Percentiles rank a stretch among this genome's conserved stretches.
phyloP scores from a whole-genome alignment of 2,329 filamentous ascomycete species.

The Botrytis aclada region DNA sequence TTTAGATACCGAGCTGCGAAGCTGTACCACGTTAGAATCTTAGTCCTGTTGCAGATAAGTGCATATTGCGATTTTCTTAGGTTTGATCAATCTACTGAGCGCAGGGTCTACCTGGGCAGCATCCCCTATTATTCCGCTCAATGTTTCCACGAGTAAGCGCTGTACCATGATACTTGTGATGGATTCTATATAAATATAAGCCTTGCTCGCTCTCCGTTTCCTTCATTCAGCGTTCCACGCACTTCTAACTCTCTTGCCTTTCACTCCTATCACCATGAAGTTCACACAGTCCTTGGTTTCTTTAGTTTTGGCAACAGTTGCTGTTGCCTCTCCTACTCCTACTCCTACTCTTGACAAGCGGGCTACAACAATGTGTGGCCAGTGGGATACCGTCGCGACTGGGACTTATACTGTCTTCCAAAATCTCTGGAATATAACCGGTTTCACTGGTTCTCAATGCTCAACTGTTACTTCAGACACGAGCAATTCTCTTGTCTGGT shows the following conservation, averaged over 20 bases:
- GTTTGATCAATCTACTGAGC: background rate
- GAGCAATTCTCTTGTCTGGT: slow-evolving; percentile 40
- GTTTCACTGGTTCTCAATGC: slow-evolving; percentile 37
- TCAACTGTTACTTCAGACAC: slow-evolving; percentile 39
- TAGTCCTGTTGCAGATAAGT: background rate
- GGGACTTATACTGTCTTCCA: slow-evolving; percentile 43
- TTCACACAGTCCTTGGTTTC: slow-evolving; percentile 21
- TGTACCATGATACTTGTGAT: background rate
- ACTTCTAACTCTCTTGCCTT: background rate
- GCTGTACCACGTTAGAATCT: background rate
- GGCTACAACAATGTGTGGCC: slow-evolving; percentile 33
- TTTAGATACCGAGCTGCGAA: background rate
- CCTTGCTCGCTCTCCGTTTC: background rate
- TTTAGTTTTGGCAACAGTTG: slow-evolving; percentile 15
- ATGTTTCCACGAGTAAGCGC: slow-evolving; percentile 5
- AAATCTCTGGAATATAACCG: slow-evolving; percentile 29
- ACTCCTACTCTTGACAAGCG: slow-evolving; percentile 38
- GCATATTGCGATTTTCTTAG: background rate
- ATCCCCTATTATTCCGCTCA: background rate
- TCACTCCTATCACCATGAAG: slow-evolving; percentile 21
- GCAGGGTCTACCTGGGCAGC: background rate
- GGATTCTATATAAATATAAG: background rate
- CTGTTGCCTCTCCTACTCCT: slow-evolving; percentile 22
- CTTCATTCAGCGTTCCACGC: background rate
- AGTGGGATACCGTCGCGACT: slow-evolving; percentile 30